phyloP scores from a whole-genome alignment of 139 green algal species.

The Coelastrella sp. region DNA sequence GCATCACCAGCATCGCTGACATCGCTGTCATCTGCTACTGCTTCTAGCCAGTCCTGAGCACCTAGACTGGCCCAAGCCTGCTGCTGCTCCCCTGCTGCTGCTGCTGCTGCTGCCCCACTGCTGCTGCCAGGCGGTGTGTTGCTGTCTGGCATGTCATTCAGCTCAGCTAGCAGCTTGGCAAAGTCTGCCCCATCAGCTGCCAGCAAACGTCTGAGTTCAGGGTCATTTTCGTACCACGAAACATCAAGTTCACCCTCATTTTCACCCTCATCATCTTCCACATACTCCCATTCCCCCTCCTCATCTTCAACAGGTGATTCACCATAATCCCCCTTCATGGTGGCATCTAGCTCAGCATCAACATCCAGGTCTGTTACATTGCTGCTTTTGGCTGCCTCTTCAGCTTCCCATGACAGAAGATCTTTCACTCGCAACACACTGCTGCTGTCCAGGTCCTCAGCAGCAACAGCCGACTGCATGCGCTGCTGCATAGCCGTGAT shows the following conservation, averaged over 20 bases:
- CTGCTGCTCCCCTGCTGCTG: not conserved
- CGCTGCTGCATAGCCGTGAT: not conserved
- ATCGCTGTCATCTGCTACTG: not conserved
- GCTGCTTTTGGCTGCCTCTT: not conserved
- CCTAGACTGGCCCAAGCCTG: not conserved
- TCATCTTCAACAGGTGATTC: not conserved
- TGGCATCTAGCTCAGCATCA: slow-evolving; percentile 9
- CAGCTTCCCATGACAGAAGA: slow-evolving; percentile 16
- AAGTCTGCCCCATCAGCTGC: slow-evolving; percentile 8
- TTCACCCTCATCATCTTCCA: slow-evolving; percentile 7
- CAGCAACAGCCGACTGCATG: not conserved
- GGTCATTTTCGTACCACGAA: not conserved
- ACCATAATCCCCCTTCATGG: not conserved
- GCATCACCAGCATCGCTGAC: not conserved
- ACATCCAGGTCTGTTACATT: not conserved
- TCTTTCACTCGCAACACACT: not conserved
- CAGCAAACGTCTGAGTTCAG: slow-evolving; percentile 5
- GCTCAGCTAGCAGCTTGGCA: slow-evolving; percentile 11
- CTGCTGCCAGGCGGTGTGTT: not conserved
- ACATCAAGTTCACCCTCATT: slow-evolving; percentile 8
- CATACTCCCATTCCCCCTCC: slow-evolving; percentile 15
- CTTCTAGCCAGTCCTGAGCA: slow-evolving; percentile 19
- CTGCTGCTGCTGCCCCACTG: not conserved
- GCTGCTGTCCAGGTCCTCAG: not conserved
- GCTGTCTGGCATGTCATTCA: not conserved